Percentiles rank a stretch among this genome's conserved stretches.
Evolutionary conservation across 2,329 filamentous ascomycete species (phyloP).

Genomic region (Biscogniauxia sp.): DNA sequence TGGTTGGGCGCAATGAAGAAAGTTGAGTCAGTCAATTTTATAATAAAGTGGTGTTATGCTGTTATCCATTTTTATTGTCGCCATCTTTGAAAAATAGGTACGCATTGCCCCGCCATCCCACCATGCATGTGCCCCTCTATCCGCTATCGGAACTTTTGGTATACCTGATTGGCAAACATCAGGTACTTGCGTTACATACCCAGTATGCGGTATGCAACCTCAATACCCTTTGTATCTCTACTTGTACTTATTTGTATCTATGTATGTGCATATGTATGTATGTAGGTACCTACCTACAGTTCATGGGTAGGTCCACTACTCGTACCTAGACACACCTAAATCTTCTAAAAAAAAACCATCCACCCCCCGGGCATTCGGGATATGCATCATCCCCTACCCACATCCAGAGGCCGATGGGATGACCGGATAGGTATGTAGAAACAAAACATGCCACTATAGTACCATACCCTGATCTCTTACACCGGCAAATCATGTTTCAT

Average conservation of each 20-base stretch:
- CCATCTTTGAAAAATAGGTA: neutral
- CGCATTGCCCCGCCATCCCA: constrained; percentile 24
- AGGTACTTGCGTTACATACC: neutral
- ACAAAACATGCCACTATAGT: neutral
- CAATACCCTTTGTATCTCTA: neutral
- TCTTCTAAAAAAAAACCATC: too few species aligned
- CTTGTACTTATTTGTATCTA: neutral
- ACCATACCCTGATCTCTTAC: neutral
- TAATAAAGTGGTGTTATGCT: neutral
- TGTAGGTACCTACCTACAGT: too few species aligned
- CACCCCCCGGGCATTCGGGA: neutral
- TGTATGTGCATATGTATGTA: too few species aligned
- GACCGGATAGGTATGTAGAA: too few species aligned
- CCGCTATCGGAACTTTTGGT: constrained; percentile 26
- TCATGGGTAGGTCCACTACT: too few species aligned
- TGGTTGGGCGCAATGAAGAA: constrained; percentile 1
- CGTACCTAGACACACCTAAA: too few species aligned
- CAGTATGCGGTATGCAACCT: neutral
- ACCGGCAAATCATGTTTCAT: neutral
- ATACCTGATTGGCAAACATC: neutral
- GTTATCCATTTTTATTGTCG: neutral
- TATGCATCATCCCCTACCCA: neutral
- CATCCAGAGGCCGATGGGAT: neutral
- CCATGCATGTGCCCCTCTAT: constrained; percentile 24
- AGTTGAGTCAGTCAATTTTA: constrained; percentile 12